Evolutionary conservation across 2,329 filamentous ascomycete species (phyloP).

Genomic region (Hypoxylon sp.): DNA sequence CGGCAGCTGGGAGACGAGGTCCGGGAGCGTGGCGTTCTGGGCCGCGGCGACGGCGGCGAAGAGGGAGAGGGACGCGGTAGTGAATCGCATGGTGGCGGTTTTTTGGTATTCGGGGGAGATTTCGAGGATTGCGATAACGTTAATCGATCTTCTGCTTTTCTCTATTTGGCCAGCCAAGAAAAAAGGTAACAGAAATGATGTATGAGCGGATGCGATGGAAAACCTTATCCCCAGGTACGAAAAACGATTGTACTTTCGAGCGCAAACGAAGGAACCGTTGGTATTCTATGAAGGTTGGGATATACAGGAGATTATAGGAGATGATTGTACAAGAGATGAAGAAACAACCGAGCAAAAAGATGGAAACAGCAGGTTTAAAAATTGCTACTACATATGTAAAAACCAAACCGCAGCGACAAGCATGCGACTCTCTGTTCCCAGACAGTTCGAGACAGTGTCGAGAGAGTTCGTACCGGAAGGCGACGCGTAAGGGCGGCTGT

Average conservation of each 20-base stretch:
- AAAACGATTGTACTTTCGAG: slow-evolving; percentile 5
- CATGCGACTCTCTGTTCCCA: not conserved
- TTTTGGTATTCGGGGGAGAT: not conserved
- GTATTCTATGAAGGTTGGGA: slow-evolving; percentile 1
- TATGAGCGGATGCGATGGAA: slow-evolving; percentile 2
- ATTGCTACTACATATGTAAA: slow-evolving; percentile 17
- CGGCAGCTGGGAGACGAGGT: slow-evolving; percentile 43
- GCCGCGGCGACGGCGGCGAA: slow-evolving; percentile 38
- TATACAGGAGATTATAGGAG: not conserved
- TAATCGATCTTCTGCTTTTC: not conserved
- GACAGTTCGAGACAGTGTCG: not conserved
- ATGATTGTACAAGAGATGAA: not conserved
- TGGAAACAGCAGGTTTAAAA: slow-evolving; percentile 5
- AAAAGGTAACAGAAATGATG: not conserved
- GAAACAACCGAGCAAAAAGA: slow-evolving; percentile 3
- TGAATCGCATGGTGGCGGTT: slow-evolving; percentile 37
- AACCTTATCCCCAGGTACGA: too few species aligned
- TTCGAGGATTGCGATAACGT: not conserved
- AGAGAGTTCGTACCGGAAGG: too few species aligned
- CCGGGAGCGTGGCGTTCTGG: slow-evolving; percentile 39
- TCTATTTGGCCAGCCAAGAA: slow-evolving; percentile 34
- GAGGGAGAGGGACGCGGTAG: slow-evolving; percentile 32
- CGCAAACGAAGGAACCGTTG: slow-evolving; percentile 8
- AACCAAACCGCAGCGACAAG: not conserved
- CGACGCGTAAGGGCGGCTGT: not conserved